phyloP scores from a whole-genome alignment of 2,329 filamentous ascomycete genomes.

The Fusarium sp. region DNA sequence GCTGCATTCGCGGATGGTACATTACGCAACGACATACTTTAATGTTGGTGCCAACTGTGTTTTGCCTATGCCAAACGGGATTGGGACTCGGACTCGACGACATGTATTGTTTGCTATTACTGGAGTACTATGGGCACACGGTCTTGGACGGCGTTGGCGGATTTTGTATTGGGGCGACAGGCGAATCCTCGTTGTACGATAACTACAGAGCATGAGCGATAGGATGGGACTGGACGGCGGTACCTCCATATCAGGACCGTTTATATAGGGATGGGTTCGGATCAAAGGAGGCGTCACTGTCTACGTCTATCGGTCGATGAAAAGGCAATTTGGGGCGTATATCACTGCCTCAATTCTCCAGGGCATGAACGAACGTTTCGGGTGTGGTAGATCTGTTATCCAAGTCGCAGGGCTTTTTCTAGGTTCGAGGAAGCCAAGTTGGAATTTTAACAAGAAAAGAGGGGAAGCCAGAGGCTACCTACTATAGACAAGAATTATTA shows the following conservation, averaged over 20 bases:
- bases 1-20: conserved; percentile 35
- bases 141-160: conserved; percentile 41
- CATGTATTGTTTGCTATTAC: conserved; percentile 37
- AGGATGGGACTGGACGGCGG: not conserved
- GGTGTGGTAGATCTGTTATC: conserved; percentile 38
- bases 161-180: conserved; percentile 39
- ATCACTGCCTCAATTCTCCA: conserved; percentile 5
- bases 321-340: not conserved
- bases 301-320: not conserved
- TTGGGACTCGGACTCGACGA: conserved; percentile 26
- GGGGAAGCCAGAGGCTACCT: conserved; percentile 10
- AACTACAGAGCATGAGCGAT: conserved; percentile 38
- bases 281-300: conserved; percentile 13
- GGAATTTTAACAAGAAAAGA: conserved; percentile 30
- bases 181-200: conserved; percentile 45
- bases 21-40: conserved; percentile 26
- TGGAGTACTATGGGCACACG: conserved; percentile 41
- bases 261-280: conserved; percentile 15
- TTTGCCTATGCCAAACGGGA: conserved; percentile 23
- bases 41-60: conserved; percentile 35
- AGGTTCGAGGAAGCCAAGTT: conserved; percentile 20
- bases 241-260: not conserved
- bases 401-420: conserved; percentile 37
- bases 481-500: conserved; percentile 28
- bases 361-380: conserved; percentile 23